Base-by-base conservation (phyloP, 139 green algal species). In the Mychonastes homosphaera region DNA sequence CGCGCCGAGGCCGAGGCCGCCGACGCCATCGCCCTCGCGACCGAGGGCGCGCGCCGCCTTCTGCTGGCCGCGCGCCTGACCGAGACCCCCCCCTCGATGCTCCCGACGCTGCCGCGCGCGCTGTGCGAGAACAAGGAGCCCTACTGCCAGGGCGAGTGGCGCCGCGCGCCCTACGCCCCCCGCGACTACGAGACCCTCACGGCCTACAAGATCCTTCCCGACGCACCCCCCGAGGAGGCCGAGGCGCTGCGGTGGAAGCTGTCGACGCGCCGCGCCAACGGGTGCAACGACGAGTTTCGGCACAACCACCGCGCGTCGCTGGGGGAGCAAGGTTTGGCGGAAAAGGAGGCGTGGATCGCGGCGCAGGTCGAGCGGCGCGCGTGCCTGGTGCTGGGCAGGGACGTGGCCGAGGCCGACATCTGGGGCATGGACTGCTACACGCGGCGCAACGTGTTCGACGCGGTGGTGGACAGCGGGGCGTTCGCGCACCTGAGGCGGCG, bases 391-490 rank as follows among this genome's bases (percentile, higher is more conserved):
- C 46, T 87, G 43, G 79, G 70, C 0, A 3, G 19, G 19, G 82
- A 94, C 33, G 73, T 90, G 27, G 18, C 62, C 18, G 83, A 94
- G 70, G 64, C 85, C 29, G 69, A 94, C 68, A 65, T 67, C 35
- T 94, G 85, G 85, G 85, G 85, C 49, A 81, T 94, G 54, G 85
- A 94, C 76, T 87, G 79, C 62, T 94, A 92, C 63, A 88, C 79
- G 1, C 71, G 84, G 12, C 50, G 67, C 26, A 90, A 90, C 76
- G 79, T 92, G 13, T 71, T 75, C 23, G 80, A 90, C 28, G 84
- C 70, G 0, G 58, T 72, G 10, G 54, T 66, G n/a, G 59, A 70
- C 43, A 51, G 35, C 23, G 47, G 54, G 13, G 63, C 63, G 18
- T 77, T 72, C 54, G 58, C 48, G 36, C 64, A 77, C 70, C 56